phyloP scores from a whole-genome alignment of 257 asterid genomes.

The Euphrasia confusa region DNA sequence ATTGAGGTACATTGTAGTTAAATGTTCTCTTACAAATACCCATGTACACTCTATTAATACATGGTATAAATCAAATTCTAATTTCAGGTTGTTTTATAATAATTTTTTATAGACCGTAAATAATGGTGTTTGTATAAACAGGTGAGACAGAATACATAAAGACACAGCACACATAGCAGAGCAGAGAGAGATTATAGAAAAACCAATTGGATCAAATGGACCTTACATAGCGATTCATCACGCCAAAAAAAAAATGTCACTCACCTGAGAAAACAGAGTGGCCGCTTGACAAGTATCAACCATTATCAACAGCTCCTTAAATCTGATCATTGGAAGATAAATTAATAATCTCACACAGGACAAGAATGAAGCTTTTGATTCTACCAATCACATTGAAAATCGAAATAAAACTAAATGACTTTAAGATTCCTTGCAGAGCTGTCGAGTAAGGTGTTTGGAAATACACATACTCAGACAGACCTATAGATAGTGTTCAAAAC shows the following conservation, averaged over 20 bases:
- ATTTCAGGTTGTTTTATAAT: too few species aligned
- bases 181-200: slow-evolving; percentile 1
- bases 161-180: too few species aligned
- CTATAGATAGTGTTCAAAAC: slow-evolving; percentile 1
- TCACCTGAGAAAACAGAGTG: slow-evolving; percentile 90
- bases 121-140: too few species aligned
- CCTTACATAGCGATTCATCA: neutral
- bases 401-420: neutral
- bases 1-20: neutral
- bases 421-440: slow-evolving; percentile 13
- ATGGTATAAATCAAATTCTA: too few species aligned
- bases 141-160: too few species aligned
- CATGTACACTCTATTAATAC: too few species aligned
- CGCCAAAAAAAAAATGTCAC: slow-evolving; percentile 13
- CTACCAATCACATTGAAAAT: slow-evolving; percentile 8
- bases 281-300: slow-evolving; percentile 99
- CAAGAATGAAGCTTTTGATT: slow-evolving; percentile 8
- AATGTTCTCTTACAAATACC: neutral
- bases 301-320: slow-evolving; percentile 96
- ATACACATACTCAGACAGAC: neutral
- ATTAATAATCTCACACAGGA: slow-evolving; percentile 17
- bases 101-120: too few species aligned
- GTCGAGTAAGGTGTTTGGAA: neutral
- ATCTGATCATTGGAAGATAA: slow-evolving; percentile 47
- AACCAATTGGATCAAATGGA: slow-evolving; percentile 9